These are phyloP conservation scores for Neolentinus lepideus DNA, from an alignment of 1,284 basidiomycete species.

Conservation along the genomic window DNA sequence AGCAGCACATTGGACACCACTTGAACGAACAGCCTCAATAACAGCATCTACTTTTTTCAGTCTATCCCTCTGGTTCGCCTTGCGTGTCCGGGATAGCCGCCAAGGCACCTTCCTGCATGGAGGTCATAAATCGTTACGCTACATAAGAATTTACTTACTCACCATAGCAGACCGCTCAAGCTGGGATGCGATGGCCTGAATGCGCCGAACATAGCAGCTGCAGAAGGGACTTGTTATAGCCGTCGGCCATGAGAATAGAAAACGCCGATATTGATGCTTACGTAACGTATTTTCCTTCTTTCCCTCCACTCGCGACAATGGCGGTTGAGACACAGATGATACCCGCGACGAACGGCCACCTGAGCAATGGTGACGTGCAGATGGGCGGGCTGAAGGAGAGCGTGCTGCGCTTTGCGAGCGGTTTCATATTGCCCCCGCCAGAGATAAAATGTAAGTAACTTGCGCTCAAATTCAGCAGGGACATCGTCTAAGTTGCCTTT, in stretches of 20 bases:
- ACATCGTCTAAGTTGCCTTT: constrained; percentile 4
- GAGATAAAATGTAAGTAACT: constrained; percentile 79
- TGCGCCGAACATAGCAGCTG: constrained; percentile 61
- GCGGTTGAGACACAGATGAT: constrained; percentile 18
- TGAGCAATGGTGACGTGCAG: constrained; percentile 28
- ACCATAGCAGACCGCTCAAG: constrained; percentile 78
- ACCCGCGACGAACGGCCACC: constrained; percentile 28
- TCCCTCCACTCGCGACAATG: neutral
- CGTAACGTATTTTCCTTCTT: neutral
- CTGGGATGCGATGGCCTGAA: constrained; percentile 63
- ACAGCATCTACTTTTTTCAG: constrained; percentile 92
- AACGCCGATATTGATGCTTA: neutral
- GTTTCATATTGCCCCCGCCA: constrained; percentile 86
- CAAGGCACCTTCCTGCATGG: constrained; percentile 87
- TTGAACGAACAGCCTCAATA: constrained; percentile 79
- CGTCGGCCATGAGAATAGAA: neutral
- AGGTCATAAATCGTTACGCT: neutral
- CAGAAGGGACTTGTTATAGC: constrained; percentile 2
- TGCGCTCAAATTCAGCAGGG: constrained; percentile 1
- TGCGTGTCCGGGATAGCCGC: constrained; percentile 86
- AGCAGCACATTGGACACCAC: constrained; percentile 71
- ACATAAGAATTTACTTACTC: constrained; percentile 13
- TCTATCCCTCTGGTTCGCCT: constrained; percentile 83
- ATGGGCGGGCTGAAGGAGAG: constrained; percentile 32
- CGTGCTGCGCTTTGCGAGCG: constrained; percentile 61